A percentile compares a stretch with the other conserved stretches of the same genome.
phyloP scores from a whole-genome alignment of 2,329 filamentous ascomycete genomes.

The Nemania sp. region DNA sequence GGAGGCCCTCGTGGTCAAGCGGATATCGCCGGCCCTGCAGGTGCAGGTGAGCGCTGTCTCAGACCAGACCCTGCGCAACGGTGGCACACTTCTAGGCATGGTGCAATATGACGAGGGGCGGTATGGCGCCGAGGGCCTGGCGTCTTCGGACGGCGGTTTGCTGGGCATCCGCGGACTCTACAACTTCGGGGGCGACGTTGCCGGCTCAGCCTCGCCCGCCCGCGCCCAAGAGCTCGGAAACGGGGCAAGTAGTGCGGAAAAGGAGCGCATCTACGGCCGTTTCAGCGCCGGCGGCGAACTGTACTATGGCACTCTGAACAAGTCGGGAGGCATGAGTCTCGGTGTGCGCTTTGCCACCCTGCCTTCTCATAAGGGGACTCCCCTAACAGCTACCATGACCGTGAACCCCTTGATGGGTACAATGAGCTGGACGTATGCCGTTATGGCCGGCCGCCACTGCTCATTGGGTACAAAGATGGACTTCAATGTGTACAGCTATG shows the following conservation, averaged over 20 bases:
- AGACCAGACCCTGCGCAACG: constrained; percentile 69
- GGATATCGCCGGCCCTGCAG: constrained; percentile 76
- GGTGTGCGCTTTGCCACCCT: constrained; percentile 89
- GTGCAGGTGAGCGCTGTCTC: constrained; percentile 80
- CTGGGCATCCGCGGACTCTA: constrained; percentile 87
- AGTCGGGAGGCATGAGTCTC: constrained; percentile 87
- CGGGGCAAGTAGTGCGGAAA: constrained; percentile 42
- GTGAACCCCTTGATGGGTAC: constrained; percentile 94
- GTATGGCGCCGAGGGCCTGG: constrained; percentile 87
- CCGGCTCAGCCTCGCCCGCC: constrained; percentile 32
- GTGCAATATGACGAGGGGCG: constrained; percentile 83
- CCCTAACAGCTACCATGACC: constrained; percentile 90
- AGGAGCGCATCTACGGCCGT: constrained; percentile 72
- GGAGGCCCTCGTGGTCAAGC: constrained; percentile 80
- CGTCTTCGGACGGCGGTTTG: constrained; percentile 88
- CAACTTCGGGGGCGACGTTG: constrained; percentile 82
- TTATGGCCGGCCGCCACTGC: constrained; percentile 80
- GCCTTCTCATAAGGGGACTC: constrained; percentile 78
- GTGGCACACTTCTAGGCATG: constrained; percentile 73
- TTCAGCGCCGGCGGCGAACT: constrained; percentile 91
- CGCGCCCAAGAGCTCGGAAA: constrained; percentile 24
- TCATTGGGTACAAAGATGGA: constrained; percentile 89
- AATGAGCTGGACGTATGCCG: constrained; percentile 86
- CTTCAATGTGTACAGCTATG: constrained; percentile 98
- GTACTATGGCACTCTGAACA: constrained; percentile 95